Evolutionary conservation across 345 rosid species (phyloP).

Genomic region (Boechera retrofracta): DNA sequence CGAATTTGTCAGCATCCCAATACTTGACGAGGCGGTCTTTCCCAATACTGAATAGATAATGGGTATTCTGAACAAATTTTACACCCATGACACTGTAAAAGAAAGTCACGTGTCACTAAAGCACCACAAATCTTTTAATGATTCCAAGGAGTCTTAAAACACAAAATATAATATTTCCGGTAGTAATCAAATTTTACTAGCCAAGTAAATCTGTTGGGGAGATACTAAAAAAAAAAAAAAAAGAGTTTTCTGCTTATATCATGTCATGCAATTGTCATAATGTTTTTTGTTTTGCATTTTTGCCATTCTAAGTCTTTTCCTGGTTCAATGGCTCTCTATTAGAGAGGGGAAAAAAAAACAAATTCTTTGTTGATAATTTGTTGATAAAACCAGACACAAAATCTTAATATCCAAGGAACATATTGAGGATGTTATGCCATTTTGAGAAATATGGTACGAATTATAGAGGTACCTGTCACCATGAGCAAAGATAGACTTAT

Average conservation of each 20-base stretch:
- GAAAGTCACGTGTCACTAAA: constrained; percentile 46
- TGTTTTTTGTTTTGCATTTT: background rate
- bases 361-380: background rate
- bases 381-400: background rate
- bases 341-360: background rate
- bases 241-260: background rate
- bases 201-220: background rate
- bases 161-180: background rate
- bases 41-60: constrained; percentile 91
- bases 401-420: background rate
- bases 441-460: constrained; percentile 25
- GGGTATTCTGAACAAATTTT: constrained; percentile 84
- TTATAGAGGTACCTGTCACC: constrained; percentile 67
- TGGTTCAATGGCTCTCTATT: background rate
- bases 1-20: constrained; percentile 99
- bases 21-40: constrained; percentile 91
- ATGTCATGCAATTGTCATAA: background rate
- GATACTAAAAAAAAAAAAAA: background rate
- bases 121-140: background rate
- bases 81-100: constrained; percentile 89
- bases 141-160: background rate
- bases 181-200: background rate
- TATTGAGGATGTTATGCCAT: background rate
- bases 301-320: background rate
- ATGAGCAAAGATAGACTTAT: constrained; percentile 95